Conservation (phyloP, 495 filamentous ascomycete genomes). For the Collariella sp. region DNA sequence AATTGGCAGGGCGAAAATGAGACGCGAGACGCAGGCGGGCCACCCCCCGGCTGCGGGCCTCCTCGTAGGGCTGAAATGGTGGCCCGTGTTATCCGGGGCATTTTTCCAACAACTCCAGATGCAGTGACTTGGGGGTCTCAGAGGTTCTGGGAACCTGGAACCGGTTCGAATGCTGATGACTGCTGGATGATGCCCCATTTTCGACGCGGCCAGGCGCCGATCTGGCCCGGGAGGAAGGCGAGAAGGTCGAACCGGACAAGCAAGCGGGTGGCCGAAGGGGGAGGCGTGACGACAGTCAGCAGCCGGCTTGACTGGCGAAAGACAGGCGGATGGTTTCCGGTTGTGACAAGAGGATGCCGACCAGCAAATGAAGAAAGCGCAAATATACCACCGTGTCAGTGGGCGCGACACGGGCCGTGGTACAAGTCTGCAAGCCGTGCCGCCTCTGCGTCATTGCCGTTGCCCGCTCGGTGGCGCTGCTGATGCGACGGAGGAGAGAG, state of each 20-base stretch:
- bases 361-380: background rate
- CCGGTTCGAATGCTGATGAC: background rate
- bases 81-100: background rate
- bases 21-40: constrained; percentile 1
- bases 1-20: constrained; percentile 2
- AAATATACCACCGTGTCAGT: background rate
- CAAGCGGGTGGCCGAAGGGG: background rate
- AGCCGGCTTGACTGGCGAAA: background rate
- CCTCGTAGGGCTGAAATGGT: constrained; percentile 24
- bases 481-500: background rate
- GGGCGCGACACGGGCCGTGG: too few relatives aligned
- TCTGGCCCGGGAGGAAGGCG: background rate
- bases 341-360: background rate
- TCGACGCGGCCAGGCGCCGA: background rate
- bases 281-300: background rate
- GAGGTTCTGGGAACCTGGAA: background rate
- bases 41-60: constrained; percentile 4
- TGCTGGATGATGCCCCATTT: background rate
- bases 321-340: background rate
- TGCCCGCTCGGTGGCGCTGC: background rate
- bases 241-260: background rate
- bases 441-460: background rate
- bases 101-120: background rate
- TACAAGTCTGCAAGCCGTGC: background rate
- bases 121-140: background rate